Evolutionary conservation across 305 asterid genomes (phyloP).

Genomic region (Fraxinus baroniana): DNA sequence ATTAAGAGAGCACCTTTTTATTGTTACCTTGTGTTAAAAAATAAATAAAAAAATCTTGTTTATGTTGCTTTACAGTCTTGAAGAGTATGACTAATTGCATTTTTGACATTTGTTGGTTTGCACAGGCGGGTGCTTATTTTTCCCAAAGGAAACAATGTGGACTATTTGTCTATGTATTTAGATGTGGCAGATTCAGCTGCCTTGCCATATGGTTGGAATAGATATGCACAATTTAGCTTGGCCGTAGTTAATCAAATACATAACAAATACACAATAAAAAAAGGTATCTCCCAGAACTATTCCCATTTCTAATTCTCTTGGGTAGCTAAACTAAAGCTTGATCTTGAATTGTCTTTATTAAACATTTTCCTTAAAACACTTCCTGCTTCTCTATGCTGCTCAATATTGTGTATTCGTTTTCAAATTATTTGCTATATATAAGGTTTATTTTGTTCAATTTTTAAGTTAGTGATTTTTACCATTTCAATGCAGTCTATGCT

Average conservation of each 20-base stretch:
- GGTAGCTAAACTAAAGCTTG: not conserved
- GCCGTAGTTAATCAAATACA: slow-evolving; percentile 48
- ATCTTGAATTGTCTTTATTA: not conserved
- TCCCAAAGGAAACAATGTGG: slow-evolving; percentile 55
- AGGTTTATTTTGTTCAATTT: not conserved
- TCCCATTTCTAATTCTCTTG: not conserved
- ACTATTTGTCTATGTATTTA: slow-evolving; percentile 51
- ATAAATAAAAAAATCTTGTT: not conserved
- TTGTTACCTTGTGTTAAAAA: not conserved
- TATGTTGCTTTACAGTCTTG: not conserved
- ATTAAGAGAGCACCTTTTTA: not conserved
- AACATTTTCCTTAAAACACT: not conserved
- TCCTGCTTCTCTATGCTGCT: not conserved
- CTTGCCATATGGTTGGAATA: slow-evolving; percentile 57
- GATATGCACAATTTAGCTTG: slow-evolving; percentile 53
- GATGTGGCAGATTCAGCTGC: slow-evolving; percentile 48
- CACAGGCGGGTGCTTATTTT: slow-evolving; percentile 53
- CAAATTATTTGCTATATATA: not conserved
- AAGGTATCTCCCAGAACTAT: slow-evolving; percentile 29
- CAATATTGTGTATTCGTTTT: not conserved
- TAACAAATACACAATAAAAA: slow-evolving; percentile 40
- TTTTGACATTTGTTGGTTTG: slow-evolving; percentile 13
- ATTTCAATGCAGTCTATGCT: not conserved
- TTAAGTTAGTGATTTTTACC: not conserved
- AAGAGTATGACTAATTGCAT: slow-evolving; percentile 1